Evolutionary conservation across 179 eudicot species (phyloP).

Genomic region (Sideroxylon spinosum): DNA sequence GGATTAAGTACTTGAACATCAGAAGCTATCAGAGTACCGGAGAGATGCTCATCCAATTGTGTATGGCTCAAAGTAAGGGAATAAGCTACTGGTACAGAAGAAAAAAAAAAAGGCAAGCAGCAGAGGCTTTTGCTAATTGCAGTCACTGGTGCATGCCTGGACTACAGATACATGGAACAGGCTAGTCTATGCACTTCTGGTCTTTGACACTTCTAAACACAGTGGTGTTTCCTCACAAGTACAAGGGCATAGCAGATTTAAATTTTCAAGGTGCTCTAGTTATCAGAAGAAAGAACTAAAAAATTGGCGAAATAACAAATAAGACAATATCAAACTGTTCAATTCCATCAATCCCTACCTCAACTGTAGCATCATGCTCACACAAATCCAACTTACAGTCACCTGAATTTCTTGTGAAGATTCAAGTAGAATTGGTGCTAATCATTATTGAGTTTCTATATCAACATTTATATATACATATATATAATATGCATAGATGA

Average conservation of each 20-base stretch:
- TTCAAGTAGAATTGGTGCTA: background rate
- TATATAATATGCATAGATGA: too few relatives aligned
- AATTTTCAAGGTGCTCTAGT: too few relatives aligned
- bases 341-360: constrained; percentile 19
- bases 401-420: constrained; percentile 26
- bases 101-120: background rate
- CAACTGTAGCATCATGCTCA: constrained; percentile 19
- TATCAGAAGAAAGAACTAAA: too few relatives aligned
- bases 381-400: constrained; percentile 21
- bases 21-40: constrained; percentile 41
- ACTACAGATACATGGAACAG: constrained; percentile 55
- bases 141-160: constrained; percentile 65
- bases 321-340: constrained; percentile 9
- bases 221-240: too few relatives aligned
- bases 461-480: too few relatives aligned
- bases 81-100: background rate
- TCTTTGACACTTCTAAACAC: too few relatives aligned
- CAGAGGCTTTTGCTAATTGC: constrained; percentile 30
- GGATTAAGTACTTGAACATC: constrained; percentile 38
- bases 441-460: too few relatives aligned
- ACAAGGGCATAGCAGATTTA: too few relatives aligned
- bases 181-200: constrained; percentile 3
- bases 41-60: constrained; percentile 46
- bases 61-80: constrained; percentile 25
- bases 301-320: too few relatives aligned